phyloP scores from a whole-genome alignment of 2,329 filamentous ascomycete species.

The Huntiella savannae region DNA sequence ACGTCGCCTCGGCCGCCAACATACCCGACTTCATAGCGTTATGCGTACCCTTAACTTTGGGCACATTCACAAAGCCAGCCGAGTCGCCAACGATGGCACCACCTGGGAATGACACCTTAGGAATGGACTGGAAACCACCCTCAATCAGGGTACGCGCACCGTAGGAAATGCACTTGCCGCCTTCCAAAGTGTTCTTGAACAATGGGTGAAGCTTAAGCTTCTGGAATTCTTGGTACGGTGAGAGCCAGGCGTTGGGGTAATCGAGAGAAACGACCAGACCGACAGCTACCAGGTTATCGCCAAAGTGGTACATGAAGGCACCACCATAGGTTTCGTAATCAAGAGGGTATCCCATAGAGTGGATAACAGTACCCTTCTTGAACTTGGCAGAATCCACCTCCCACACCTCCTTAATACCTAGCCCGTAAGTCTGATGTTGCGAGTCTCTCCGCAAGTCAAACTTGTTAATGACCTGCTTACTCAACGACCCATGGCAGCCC shows the following conservation, averaged over 20 bases:
- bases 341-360: conserved; percentile 86
- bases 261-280: conserved; percentile 86
- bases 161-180: conserved; percentile 94
- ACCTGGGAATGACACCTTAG: conserved; percentile 89
- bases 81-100: conserved; percentile 92
- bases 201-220: conserved; percentile 97
- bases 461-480: conserved; percentile 87
- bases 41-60: conserved; percentile 96
- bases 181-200: conserved; percentile 71
- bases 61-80: conserved; percentile 89
- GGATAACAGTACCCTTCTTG: conserved; percentile 62
- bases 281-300: conserved; percentile 84
- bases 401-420: conserved; percentile 95
- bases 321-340: conserved; percentile 82
- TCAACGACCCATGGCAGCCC: conserved; percentile 87
- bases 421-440: conserved; percentile 84
- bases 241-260: conserved; percentile 91
- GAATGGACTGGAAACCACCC: conserved; percentile 93
- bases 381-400: conserved; percentile 89
- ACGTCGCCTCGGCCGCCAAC: conserved; percentile 83
- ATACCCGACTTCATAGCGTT: conserved; percentile 96
- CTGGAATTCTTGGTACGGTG: conserved; percentile 90
- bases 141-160: conserved; percentile 81
- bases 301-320: conserved; percentile 99
- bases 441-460: conserved; percentile 78